Base-by-base conservation (phyloP, 2,329 filamentous ascomycete species). In the Fusarium sp. region DNA sequence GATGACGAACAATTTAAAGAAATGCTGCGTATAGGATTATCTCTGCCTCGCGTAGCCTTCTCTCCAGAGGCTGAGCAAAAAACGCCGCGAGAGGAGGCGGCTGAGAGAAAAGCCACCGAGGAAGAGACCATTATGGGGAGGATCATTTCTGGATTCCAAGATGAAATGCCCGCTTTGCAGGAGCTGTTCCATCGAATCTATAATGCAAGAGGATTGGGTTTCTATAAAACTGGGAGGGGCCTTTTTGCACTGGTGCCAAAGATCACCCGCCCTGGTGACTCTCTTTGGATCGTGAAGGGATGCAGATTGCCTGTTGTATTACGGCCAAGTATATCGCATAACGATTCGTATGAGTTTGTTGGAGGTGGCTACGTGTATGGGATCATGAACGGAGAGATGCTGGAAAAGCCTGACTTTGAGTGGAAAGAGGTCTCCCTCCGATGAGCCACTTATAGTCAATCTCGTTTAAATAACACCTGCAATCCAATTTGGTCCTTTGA, bases 61-160 rank as follows among this genome's bases (percentile, higher is more conserved):
- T 28, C 47, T 2, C 5, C 20, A 3, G 8, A 38, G 2, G 0
- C 14, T 4, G 13, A 20, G 20, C 34, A 10, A 36, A 36, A 36
- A 6, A 18, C 0, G 15, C 1, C 34, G 4, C 3, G 15, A 36
- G 38, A 15, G 8, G 20, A 47, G 10, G 9, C 28, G 1, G 4
- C 20, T 28, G 26, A 15, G 0, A 11, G 0, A 22, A 9, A 22
- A 10, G 3, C 3, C 14, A 17, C 1, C 3, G 7, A 12, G n/a
- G 38, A 15, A 10, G 20, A 47, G 10, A 22, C 18, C 0, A 17
- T 48, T 11, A 6, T 3, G n/a, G 3, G 6, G 8, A 58, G 15
- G 9, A 34, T 60, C 1, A 3, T 7, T 10, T 26, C 7, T 3
- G 13, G 0, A 3, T 34, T 55, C 0, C 0, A 8, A 22, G 22